These are phyloP conservation scores for Sclerospora graminicola DNA, from an alignment of 352 stramenopile species.

Conservation along the genomic window DNA sequence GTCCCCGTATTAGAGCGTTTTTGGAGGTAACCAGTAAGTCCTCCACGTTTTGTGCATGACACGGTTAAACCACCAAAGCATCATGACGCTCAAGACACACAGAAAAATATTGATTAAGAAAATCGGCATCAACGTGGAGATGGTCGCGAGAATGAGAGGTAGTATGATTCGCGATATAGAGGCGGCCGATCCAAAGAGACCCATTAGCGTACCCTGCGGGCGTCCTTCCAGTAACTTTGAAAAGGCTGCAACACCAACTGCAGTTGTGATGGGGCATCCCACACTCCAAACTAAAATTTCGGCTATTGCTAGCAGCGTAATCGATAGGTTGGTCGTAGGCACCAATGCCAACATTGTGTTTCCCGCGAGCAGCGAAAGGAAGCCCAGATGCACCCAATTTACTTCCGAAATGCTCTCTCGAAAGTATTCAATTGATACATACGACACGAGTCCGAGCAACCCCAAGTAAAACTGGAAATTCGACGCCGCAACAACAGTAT, in stretches of 20 bases:
- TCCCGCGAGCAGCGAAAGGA: conserved; percentile 40
- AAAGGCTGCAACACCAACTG: conserved; percentile 56
- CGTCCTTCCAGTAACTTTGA: conserved; percentile 54
- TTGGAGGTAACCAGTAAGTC: not conserved
- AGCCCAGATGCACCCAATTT: conserved; percentile 50
- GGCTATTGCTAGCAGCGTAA: conserved; percentile 26
- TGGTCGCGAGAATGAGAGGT: conserved; percentile 47
- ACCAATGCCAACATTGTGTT: conserved; percentile 46
- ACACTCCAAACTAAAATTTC: conserved; percentile 66
- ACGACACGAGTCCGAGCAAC: conserved; percentile 47
- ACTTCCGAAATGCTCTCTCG: conserved; percentile 47
- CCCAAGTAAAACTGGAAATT: conserved; percentile 76
- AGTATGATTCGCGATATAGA: conserved; percentile 67
- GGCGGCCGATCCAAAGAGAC: conserved; percentile 48
- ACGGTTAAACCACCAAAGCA: conserved; percentile 52
- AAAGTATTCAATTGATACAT: conserved; percentile 66
- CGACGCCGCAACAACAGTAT: conserved; percentile 41
- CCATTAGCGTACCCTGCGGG: conserved; percentile 64
- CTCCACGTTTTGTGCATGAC: conserved; percentile 31
- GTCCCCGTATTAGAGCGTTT: too few species aligned
- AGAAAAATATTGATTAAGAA: conserved; percentile 62
- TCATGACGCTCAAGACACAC: conserved; percentile 35
- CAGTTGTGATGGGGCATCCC: conserved; percentile 57
- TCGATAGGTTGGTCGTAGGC: conserved; percentile 20
- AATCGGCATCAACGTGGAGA: conserved; percentile 44